phyloP scores from a whole-genome alignment of 345 rosid genomes.

The Erysimum cheiranthoides region DNA sequence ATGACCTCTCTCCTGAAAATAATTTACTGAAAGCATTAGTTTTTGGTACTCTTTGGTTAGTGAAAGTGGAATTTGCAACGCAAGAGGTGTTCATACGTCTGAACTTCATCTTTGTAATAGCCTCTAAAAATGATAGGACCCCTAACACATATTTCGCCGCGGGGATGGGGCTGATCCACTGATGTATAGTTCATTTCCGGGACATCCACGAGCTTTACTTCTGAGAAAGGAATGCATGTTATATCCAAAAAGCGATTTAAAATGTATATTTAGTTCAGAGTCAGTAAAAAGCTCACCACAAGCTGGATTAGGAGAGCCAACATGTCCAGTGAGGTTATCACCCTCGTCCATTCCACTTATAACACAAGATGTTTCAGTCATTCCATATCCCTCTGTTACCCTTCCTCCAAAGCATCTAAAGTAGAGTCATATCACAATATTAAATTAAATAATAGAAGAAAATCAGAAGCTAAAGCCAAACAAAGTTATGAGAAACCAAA shows the following conservation, averaged over 20 bases:
- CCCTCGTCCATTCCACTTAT: constrained; percentile 48
- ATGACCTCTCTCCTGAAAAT: constrained; percentile 80
- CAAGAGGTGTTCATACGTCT: constrained; percentile 60
- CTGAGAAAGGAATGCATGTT: constrained; percentile 51
- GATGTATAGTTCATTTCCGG: constrained; percentile 96
- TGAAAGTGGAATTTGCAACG: constrained; percentile 13
- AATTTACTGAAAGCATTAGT: constrained; percentile 17
- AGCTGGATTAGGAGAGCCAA: constrained; percentile 93
- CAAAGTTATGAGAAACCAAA: constrained; percentile 18
- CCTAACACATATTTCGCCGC: constrained; percentile 97
- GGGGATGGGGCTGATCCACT: constrained; percentile 83
- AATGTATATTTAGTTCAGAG: constrained; percentile 20
- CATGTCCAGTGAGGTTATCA: constrained; percentile 75
- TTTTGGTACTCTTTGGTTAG: constrained; percentile 19
- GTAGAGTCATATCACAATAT: constrained; percentile 17
- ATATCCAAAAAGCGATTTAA: constrained; percentile 14
- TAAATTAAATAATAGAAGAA: not conserved
- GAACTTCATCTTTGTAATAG: constrained; percentile 89
- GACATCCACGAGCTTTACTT: constrained; percentile 95
- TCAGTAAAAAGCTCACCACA: constrained; percentile 70
- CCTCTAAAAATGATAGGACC: constrained; percentile 89
- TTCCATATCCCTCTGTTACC: constrained; percentile 50
- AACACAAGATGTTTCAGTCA: constrained; percentile 53
- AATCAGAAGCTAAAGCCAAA: constrained; percentile 11
- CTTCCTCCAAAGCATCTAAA: constrained; percentile 85